Evolutionary conservation across 2,329 filamentous ascomycete genomes (phyloP), one percentile per base, ranked within the genome.

Genomic region (Orbilia ellipsospora): DNA sequence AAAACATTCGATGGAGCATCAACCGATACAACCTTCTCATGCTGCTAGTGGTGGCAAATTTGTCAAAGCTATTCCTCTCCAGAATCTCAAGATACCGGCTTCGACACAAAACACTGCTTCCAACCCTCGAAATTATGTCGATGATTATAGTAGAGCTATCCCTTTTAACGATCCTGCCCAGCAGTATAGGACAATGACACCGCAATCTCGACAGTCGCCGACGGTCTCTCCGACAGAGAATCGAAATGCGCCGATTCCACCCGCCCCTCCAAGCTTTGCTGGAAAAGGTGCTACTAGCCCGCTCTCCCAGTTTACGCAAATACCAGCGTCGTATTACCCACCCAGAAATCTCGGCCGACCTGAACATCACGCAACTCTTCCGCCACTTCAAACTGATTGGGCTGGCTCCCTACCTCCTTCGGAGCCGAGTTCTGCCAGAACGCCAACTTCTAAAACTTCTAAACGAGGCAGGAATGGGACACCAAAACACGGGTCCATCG

Each of bases 401-500:
- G n/a, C 20, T 28, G 52, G 56, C n/a, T 62, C 63, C 6, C 26
- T 75, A 42, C 20, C 72, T 52, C 44, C 56, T 15, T 69, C 72
- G 8, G 64, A 75, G 16, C 51, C 59, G 4, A 63, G 45, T 23
- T 77, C 73, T 15, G 73, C 73, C 5, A 72, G 60, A 23, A 67
- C 73, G 2, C 66, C 73, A 65, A 72, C 66, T 18, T 77, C 73
- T 2, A 77, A 72, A 51, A 16, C 42, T 18, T 52, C 59, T 6
- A 77, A 77, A 20, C 66, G 73, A 20, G 66, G 36, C 18, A 62
- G 67, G 36, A 70, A 77, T 18, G 73, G 67, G 13, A 77, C 73
- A 20, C 65, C 73, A 28, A 77, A 70, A 50, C 55, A 67, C n/a
- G 60, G 66, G 2, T 67, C 73, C n/a, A 66, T 63, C 23, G 73